phyloP scores from a whole-genome alignment of 805 yeast genomes.

The Kluyveromyces wickerhamii region DNA sequence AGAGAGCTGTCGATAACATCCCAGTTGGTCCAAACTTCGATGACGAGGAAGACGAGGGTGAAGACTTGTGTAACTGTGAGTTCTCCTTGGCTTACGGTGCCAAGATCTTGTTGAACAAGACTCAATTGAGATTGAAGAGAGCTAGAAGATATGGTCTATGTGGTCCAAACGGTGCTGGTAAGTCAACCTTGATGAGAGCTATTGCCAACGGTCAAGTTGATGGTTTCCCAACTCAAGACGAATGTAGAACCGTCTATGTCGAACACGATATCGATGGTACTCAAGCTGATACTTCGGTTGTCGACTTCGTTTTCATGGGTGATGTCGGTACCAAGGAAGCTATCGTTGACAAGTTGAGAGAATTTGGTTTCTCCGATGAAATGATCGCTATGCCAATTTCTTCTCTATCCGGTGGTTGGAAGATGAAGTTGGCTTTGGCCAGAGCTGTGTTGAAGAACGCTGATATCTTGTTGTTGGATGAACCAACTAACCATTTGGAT shows the following conservation, averaged over 20 bases:
- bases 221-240: constrained; percentile 99
- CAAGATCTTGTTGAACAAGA: constrained; percentile 98
- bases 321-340: constrained; percentile 70
- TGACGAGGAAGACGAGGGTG: constrained; percentile 98
- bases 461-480: constrained; percentile 94
- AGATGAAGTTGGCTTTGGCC: constrained; percentile 98
- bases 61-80: constrained; percentile 99
- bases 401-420: constrained; percentile 99
- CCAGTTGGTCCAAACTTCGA: constrained; percentile 94
- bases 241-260: constrained; percentile 98
- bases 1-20: constrained; percentile 94
- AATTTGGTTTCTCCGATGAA: constrained; percentile 89
- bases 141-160: constrained; percentile 98
- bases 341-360: constrained; percentile 67
- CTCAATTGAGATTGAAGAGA: constrained; percentile 97
- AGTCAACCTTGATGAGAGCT: constrained; percentile 96
- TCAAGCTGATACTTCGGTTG: constrained; percentile 91
- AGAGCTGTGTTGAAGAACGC: constrained; percentile 99
- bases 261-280: constrained; percentile 99
- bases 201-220: constrained; percentile 98
- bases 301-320: constrained; percentile 76
- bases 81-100: constrained; percentile 99
- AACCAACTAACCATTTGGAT: constrained; percentile 99
- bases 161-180: constrained; percentile 99
- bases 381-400: constrained; percentile 92